These are phyloP conservation scores for Pseudonitzschia multistriata DNA, from an alignment of 108 stramenopile species.

Conservation along the genomic window DNA sequence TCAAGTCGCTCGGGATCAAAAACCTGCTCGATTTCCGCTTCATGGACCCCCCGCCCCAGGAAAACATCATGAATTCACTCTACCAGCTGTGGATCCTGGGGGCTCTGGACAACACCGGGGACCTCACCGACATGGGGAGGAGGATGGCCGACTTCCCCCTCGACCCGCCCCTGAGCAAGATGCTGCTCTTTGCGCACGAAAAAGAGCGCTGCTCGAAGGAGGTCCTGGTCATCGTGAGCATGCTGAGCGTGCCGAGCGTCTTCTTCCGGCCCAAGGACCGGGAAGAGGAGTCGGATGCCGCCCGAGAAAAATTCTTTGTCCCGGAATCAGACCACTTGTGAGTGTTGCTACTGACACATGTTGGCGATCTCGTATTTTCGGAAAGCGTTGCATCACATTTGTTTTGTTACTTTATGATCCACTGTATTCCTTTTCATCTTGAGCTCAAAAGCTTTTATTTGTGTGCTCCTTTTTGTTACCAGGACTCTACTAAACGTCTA, in stretches of 20 bases:
- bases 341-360: too few species aligned
- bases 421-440: too few species aligned
- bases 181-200: constrained; percentile 93
- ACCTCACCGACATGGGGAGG: constrained; percentile 87
- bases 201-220: constrained; percentile 88
- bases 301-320: constrained; percentile 98
- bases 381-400: too few species aligned
- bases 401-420: too few species aligned
- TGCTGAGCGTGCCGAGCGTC: constrained; percentile 95
- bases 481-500: constrained; percentile 94
- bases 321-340: constrained; percentile 95
- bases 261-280: constrained; percentile 97
- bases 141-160: constrained; percentile 97
- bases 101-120: constrained; percentile 94
- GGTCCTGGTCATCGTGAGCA: constrained; percentile 93
- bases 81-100: constrained; percentile 99
- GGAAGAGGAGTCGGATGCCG: constrained; percentile 98
- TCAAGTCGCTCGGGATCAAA: constrained; percentile 95
- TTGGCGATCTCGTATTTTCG: too few species aligned
- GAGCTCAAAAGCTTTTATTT: too few species aligned
- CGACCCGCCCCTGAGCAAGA: constrained; percentile 96
- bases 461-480: too few species aligned
- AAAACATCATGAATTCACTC: constrained; percentile 94
- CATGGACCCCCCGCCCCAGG: constrained; percentile 98
- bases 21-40: constrained; percentile 95